Base-by-base conservation (phyloP, 805 yeast genomes). In the Brettanomyces custersianus region DNA sequence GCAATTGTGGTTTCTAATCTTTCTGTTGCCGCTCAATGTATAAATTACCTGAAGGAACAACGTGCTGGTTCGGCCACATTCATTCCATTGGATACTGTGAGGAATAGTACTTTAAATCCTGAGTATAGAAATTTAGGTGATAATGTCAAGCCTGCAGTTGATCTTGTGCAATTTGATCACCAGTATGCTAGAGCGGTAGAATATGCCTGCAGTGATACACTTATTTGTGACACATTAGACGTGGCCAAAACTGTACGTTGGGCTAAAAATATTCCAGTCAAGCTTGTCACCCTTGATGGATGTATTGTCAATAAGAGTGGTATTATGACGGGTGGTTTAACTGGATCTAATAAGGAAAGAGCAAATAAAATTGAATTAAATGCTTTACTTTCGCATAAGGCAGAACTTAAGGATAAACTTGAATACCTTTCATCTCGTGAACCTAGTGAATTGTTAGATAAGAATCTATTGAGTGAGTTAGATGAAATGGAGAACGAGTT, bases 261-360 rank as follows among this genome's bases (percentile, higher is more conserved):
- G 90, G 65, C 66, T 15, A 59, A 62, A 25, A 62, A 67, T 6
- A 58, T 74, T 20, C 68, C 69, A 33, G 75, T 74, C 28, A 86
- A 83, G 54, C 55, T 82, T 33, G 94, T 88, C 2, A 74, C 95
- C 1, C 49, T 85, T 11, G 86, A 85, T 34, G 98, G 98, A 2
- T 74, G 90, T 0, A 65, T 87, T 21, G 82, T 92, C 32, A 86
- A 85, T 51, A 77, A 75, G 48, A 78, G 90, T 4, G 95, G 95
- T 5, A 65, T 87, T 25, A 85, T 92, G 94, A 81, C 96, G 7
- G 96, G 96, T 54, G 96, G 96, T 45, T 61, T 66, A 20, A 66
- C 74, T 5, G 65, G 65, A n/a, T 64, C 64, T 27, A 57, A 65
- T n/a, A 64, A 67, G 10, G 43, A 61, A 38, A 68, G 72, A 43